phyloP scores from a whole-genome alignment of 257 asterid genomes.

The Rhazya stricta region DNA sequence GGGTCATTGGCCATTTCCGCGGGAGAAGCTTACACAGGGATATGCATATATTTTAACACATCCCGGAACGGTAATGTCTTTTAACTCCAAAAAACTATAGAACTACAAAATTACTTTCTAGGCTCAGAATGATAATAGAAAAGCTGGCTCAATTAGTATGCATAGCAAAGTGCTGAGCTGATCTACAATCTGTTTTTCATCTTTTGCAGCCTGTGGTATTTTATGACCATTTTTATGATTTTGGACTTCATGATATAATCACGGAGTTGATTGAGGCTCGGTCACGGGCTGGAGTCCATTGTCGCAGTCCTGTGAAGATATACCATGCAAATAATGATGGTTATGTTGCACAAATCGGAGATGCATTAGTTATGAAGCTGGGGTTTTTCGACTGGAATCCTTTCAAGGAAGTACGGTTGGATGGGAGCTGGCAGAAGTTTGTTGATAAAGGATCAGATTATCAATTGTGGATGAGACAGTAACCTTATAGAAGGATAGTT shows the following conservation, averaged over 20 bases:
- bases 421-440: constrained; percentile 39
- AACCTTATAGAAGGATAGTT: not conserved
- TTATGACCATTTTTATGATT: constrained; percentile 39
- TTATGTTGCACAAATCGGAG: constrained; percentile 38
- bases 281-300: constrained; percentile 34
- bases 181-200: not conserved
- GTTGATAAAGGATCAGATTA: constrained; percentile 37
- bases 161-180: not conserved
- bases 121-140: not conserved
- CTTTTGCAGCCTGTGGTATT: constrained; percentile 30
- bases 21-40: constrained; percentile 53
- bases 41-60: constrained; percentile 55
- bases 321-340: constrained; percentile 37
- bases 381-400: constrained; percentile 43
- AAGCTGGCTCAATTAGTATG: not conserved
- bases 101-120: not conserved
- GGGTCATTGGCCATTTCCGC: constrained; percentile 68
- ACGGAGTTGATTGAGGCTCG: constrained; percentile 39
- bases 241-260: constrained; percentile 34
- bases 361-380: constrained; percentile 33
- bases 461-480: constrained; percentile 40
- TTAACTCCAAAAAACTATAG: not conserved
- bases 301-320: constrained; percentile 37
- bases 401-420: constrained; percentile 37
- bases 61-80: constrained; percentile 47